Percentiles rank a stretch among this genome's conserved stretches.
phyloP scores from a whole-genome alignment of 441 rosid species.

The Arabidopsis lyrata region DNA sequence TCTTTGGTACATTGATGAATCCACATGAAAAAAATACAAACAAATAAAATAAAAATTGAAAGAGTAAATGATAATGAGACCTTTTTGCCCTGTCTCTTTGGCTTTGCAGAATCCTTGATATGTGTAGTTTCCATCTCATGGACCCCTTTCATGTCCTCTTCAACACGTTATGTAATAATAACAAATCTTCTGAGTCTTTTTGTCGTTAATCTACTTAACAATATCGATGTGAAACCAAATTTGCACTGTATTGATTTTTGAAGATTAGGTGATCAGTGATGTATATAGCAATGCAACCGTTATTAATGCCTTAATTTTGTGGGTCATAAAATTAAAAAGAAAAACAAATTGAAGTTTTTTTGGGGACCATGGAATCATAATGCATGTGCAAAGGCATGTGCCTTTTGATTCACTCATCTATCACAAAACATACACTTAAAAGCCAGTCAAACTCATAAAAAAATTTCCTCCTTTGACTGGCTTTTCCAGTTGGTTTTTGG shows the following conservation, averaged over 20 bases:
- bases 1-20: slow-evolving; percentile 16
- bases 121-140: slow-evolving; percentile 41
- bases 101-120: slow-evolving; percentile 35
- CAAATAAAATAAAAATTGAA: not conserved
- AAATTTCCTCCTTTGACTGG: slow-evolving; percentile 32
- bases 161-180: slow-evolving; percentile 37
- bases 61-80: slow-evolving; percentile 27
- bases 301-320: slow-evolving; percentile 37
- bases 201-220: slow-evolving; percentile 32
- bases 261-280: slow-evolving; percentile 36
- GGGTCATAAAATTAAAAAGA: slow-evolving; percentile 19
- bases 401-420: slow-evolving; percentile 45
- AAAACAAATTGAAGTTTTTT: not conserved
- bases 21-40: slow-evolving; percentile 39
- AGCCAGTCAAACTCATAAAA: slow-evolving; percentile 40
- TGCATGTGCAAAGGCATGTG: slow-evolving; percentile 52
- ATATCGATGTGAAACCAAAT: slow-evolving; percentile 37
- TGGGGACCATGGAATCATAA: slow-evolving; percentile 50
- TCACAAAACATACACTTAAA: slow-evolving; percentile 37
- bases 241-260: slow-evolving; percentile 33
- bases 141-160: slow-evolving; percentile 38
- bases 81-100: slow-evolving; percentile 26
- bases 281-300: slow-evolving; percentile 31
- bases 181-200: slow-evolving; percentile 26
- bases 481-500: slow-evolving; percentile 27